phyloP scores from a whole-genome alignment of 2,329 filamentous ascomycete genomes.

The Colletotrichum chlorophyti region DNA sequence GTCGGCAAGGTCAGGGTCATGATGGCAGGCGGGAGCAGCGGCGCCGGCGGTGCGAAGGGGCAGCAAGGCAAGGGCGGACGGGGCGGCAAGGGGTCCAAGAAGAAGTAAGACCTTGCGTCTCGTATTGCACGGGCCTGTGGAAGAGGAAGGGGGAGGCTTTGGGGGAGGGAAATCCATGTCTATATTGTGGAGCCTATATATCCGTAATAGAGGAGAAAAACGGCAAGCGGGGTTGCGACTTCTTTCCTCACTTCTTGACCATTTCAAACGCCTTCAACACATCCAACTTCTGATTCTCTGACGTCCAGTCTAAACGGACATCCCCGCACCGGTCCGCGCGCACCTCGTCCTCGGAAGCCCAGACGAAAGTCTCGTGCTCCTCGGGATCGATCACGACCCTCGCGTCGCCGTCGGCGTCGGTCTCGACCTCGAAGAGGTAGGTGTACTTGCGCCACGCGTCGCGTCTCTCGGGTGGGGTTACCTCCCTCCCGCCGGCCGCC shows the following conservation, averaged over 20 bases:
- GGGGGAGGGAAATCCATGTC: background rate
- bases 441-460: constrained; percentile 42
- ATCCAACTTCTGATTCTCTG: constrained; percentile 26
- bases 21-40: constrained; percentile 65
- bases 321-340: constrained; percentile 13
- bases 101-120: constrained; percentile 34
- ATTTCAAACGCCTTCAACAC: constrained; percentile 24
- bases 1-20: constrained; percentile 83
- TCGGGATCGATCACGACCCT: constrained; percentile 40
- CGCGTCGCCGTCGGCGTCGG: background rate
- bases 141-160: too few relatives aligned
- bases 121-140: too few relatives aligned
- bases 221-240: too few relatives aligned
- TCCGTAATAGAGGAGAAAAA: background rate
- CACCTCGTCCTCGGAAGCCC: constrained; percentile 47
- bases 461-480: background rate
- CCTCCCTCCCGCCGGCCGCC: constrained; percentile 28
- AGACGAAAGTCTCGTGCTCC: constrained; percentile 48
- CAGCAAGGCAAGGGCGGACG: constrained; percentile 39
- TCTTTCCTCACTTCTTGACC: background rate
- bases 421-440: constrained; percentile 42
- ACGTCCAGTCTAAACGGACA: constrained; percentile 24
- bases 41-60: constrained; percentile 47
- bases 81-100: constrained; percentile 52
- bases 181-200: background rate